Evolutionary conservation across 2,329 filamentous ascomycete genomes (phyloP), one percentile per base, ranked within the genome.

Genomic region (Xylariaceae sp.): DNA sequence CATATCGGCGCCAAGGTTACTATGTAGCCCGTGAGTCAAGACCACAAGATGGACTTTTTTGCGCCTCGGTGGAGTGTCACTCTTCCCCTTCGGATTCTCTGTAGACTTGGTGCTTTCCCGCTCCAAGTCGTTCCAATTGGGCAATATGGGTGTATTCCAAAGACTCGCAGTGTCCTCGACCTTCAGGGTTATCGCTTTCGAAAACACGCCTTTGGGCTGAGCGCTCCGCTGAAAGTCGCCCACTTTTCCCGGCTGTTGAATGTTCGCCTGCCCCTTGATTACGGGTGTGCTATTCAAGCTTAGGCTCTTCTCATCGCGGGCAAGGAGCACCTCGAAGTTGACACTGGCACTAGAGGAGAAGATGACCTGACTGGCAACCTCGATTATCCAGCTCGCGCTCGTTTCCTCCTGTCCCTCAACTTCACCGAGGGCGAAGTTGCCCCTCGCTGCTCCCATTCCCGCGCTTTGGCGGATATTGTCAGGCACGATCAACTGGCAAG

Each of bases 1-100:
- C 92, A 98, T 95, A 60, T 98, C 92, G 15, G 88, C 85, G 4
- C 92, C 88, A 9, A 96, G 72, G 60, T 98, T 98, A 63, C 90
- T 95, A 62, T 98, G 92, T 47, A 98, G 64, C 0, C 92, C 92
- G 65, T 98, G 92, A 0, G 92, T 97, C 34, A 98, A 66, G 23
- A 98, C 73, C 16, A 98, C 92, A 29, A 98, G 69, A 59, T 98
- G 92, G 2, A 98, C 72, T 49, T 83, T 90, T 64, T 87, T 88
- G 50, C 74, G 74, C 59, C 81, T 84, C 47, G 30, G 62, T 57
- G 32, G 46, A 40, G 52, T 61, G n/a, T n/a, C n/a, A n/a, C n/a
- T n/a, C n/a, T n/a, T n/a, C n/a, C n/a, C n/a, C n/a, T n/a, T n/a
- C n/a, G n/a, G n/a, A n/a, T n/a, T n/a, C 42, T 16, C 53, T 34